Evolutionary conservation across 2,329 filamentous ascomycete genomes (phyloP).

Genomic region (Aspergillus intermedius): DNA sequence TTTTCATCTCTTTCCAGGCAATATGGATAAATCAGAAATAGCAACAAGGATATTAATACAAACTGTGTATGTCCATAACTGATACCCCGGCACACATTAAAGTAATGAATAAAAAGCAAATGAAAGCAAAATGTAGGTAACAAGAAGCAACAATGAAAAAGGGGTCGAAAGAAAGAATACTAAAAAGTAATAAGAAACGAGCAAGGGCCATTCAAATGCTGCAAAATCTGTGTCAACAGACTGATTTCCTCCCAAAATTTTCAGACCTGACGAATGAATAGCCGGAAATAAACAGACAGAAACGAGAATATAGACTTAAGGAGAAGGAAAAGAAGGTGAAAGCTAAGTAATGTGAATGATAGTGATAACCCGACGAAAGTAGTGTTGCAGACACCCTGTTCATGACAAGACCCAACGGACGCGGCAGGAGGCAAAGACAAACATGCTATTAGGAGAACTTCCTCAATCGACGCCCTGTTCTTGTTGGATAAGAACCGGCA

Average conservation of each 20-base stretch:
- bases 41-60: background rate
- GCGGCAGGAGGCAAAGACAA: too few species aligned
- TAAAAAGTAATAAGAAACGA: conserved; percentile 5
- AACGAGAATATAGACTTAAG: background rate
- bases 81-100: conserved; percentile 12
- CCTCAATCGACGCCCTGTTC: background rate
- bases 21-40: background rate
- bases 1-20: background rate
- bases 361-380: background rate
- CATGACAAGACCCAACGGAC: background rate
- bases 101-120: conserved; percentile 1
- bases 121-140: conserved; percentile 6
- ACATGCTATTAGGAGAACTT: too few species aligned
- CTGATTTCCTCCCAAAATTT: conserved; percentile 3
- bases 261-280: background rate
- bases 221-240: conserved; percentile 8
- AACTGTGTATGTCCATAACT: conserved; percentile 2
- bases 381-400: background rate
- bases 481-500: background rate
- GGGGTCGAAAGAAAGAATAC: background rate
- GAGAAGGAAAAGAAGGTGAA: background rate
- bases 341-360: background rate
- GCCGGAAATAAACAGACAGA: background rate
- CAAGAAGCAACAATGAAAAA: conserved; percentile 2
- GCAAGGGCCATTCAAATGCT: conserved; percentile 3